Conservation (phyloP, 108 stramenopile species). For the Skeletonema tropicum region DNA sequence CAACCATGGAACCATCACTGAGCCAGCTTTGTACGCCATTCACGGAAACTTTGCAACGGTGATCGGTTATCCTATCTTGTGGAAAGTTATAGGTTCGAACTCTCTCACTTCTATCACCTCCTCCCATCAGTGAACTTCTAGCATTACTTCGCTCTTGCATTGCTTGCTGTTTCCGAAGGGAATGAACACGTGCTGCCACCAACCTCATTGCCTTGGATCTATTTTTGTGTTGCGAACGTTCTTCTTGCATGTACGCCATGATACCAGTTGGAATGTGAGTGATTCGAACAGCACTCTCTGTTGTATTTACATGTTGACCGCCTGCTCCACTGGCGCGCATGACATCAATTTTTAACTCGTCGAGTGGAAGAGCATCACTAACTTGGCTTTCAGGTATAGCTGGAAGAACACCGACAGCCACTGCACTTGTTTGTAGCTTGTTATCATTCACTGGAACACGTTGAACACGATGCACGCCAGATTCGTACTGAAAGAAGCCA, state of each 20-base stretch:
- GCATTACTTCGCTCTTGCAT: constrained; percentile 57
- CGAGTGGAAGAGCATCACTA: constrained; percentile 56
- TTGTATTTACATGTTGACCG: constrained; percentile 96
- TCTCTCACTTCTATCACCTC: constrained; percentile 94
- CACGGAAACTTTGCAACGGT: constrained; percentile 83
- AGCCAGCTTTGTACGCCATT: constrained; percentile 70
- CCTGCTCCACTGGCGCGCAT: constrained; percentile 93
- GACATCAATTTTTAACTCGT: constrained; percentile 87
- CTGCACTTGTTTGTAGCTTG: constrained; percentile 94
- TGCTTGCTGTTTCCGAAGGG: constrained; percentile 60
- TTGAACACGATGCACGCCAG: constrained; percentile 98
- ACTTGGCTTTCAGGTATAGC: constrained; percentile 58
- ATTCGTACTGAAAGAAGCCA: constrained; percentile 91
- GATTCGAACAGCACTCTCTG: constrained; percentile 96
- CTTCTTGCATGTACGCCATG: constrained; percentile 96
- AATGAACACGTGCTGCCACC: constrained; percentile 84
- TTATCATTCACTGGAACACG: constrained; percentile 94
- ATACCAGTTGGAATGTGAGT: constrained; percentile 98
- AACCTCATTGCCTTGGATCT: constrained; percentile 92
- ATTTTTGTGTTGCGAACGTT: constrained; percentile 97
- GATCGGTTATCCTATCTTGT: constrained; percentile 98
- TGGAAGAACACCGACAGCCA: constrained; percentile 93
- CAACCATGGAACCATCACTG: constrained; percentile 59
- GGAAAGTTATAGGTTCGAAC: constrained; percentile 98
- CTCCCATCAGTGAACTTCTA: constrained; percentile 80